Conservation (phyloP, 2,329 filamentous ascomycete genomes). For the Aspergillus japonicus region DNA sequence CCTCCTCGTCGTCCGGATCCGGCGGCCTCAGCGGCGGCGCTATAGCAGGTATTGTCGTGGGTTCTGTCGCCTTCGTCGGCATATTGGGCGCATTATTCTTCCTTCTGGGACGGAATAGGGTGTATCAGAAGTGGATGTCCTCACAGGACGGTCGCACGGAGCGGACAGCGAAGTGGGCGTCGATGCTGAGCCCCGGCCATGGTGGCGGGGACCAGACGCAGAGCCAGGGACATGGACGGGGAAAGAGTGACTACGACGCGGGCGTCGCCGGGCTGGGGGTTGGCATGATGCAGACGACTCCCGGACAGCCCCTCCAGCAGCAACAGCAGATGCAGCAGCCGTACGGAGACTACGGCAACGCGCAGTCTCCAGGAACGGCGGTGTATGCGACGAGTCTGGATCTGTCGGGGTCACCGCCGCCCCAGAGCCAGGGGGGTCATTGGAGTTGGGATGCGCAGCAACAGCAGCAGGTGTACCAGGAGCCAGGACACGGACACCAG, state of each 20-base stretch:
- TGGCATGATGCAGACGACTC: not conserved
- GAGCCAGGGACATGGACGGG: slow-evolving; percentile 5
- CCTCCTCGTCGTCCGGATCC: slow-evolving; percentile 9
- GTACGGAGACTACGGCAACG: not conserved
- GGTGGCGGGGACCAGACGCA: slow-evolving; percentile 18
- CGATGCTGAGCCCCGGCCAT: slow-evolving; percentile 19
- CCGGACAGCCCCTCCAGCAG: not conserved
- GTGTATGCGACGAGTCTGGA: not conserved
- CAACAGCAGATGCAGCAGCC: not conserved
- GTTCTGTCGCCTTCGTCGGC: slow-evolving; percentile 47
- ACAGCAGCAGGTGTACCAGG: not conserved
- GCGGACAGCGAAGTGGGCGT: slow-evolving; percentile 35
- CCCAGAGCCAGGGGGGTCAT: not conserved
- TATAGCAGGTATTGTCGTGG: slow-evolving; percentile 61
- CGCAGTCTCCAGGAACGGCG: not conserved
- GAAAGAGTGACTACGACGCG: not conserved
- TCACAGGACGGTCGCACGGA: slow-evolving; percentile 34
- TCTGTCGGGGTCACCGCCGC: not conserved
- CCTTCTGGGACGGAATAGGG: slow-evolving; percentile 35
- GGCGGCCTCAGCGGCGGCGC: slow-evolving; percentile 45
- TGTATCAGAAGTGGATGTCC: slow-evolving; percentile 36
- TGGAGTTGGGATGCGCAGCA: slow-evolving; percentile 21
- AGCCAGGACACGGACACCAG: not conserved
- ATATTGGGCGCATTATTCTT: slow-evolving; percentile 48
- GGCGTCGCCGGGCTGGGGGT: not conserved